Percentiles rank a stretch among this genome's conserved stretches.
Evolutionary conservation across 2,329 filamentous ascomycete species (phyloP).

Genomic region (Arthrobotrys pseudoclavata): DNA sequence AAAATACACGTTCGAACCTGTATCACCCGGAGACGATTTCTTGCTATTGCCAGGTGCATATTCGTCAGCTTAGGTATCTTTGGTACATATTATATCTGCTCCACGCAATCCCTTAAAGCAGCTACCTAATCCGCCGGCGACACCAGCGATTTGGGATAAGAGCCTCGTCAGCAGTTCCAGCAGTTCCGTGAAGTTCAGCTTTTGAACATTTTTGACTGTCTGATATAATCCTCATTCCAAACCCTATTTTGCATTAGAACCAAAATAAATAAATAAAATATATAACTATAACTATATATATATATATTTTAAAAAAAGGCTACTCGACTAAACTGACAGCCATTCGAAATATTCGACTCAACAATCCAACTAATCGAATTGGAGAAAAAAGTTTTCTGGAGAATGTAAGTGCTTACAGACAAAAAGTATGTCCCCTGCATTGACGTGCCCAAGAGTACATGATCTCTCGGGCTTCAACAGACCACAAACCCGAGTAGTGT

Average conservation of each 20-base stretch:
- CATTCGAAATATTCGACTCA: neutral
- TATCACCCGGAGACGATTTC: neutral
- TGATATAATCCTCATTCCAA: conserved; percentile 23
- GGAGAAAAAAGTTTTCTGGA: neutral
- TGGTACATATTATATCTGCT: conserved; percentile 1
- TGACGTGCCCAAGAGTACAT: neutral
- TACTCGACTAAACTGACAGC: neutral
- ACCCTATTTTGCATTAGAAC: conserved; percentile 9
- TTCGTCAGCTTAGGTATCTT: conserved; percentile 41
- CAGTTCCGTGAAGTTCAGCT: conserved; percentile 18
- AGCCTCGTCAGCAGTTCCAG: conserved; percentile 50
- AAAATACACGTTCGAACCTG: conserved; percentile 19
- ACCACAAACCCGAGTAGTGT: conserved; percentile 1
- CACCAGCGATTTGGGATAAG: conserved; percentile 14
- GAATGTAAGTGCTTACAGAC: neutral
- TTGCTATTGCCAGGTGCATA: conserved; percentile 6
- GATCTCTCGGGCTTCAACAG: neutral
- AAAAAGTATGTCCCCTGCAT: conserved; percentile 33
- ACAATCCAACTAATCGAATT: neutral
- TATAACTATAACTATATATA: too few relatives aligned
- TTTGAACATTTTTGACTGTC: neutral
- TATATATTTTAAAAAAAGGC: too few relatives aligned
- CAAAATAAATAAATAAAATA: neutral
- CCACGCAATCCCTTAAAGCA: conserved; percentile 46
- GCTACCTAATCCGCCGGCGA: conserved; percentile 56